Evolutionary conservation across 2,329 filamentous ascomycete genomes (phyloP).

Genomic region (Thelonectria blattea): DNA sequence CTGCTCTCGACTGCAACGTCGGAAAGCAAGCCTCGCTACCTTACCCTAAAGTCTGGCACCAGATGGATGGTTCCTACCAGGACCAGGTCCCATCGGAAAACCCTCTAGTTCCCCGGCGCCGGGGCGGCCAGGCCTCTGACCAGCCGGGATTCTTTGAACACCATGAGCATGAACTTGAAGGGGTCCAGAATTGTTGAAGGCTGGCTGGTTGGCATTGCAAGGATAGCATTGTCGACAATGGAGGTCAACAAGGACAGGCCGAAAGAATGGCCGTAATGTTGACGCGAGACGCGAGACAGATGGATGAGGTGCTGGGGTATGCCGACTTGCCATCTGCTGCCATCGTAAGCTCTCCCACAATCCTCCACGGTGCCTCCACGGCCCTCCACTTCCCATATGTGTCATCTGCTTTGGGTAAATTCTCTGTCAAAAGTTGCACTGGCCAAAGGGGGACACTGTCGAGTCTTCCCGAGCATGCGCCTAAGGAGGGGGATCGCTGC

Average conservation of each 20-base stretch:
- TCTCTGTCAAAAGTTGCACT: conserved; percentile 25
- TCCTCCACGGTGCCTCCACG: conserved; percentile 14
- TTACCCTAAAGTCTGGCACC: conserved; percentile 10
- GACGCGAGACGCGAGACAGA: conserved; percentile 5
- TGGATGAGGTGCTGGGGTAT: conserved; percentile 5
- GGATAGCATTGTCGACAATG: conserved; percentile 14
- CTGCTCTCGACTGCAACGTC: not conserved
- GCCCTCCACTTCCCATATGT: conserved; percentile 11
- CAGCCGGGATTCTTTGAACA: conserved; percentile 4
- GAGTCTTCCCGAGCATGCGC: conserved; percentile 7
- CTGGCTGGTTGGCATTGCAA: not conserved
- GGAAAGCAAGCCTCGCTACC: conserved; percentile 11
- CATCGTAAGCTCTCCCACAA: conserved; percentile 9
- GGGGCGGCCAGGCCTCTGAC: not conserved
- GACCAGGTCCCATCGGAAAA: conserved; percentile 10
- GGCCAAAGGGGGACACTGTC: conserved; percentile 18
- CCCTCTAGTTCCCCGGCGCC: conserved; percentile 21
- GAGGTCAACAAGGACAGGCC: conserved; percentile 13
- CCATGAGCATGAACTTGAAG: not conserved
- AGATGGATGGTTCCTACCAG: conserved; percentile 9
- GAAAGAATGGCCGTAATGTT: conserved; percentile 1
- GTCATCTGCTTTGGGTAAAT: conserved; percentile 16
- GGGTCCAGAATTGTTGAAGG: not conserved
- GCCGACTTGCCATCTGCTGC: conserved; percentile 5
- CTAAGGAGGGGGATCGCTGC: conserved; percentile 25